Conservation (phyloP, 1,284 basidiomycete genomes). For the Apiotrichum domesticum region DNA sequence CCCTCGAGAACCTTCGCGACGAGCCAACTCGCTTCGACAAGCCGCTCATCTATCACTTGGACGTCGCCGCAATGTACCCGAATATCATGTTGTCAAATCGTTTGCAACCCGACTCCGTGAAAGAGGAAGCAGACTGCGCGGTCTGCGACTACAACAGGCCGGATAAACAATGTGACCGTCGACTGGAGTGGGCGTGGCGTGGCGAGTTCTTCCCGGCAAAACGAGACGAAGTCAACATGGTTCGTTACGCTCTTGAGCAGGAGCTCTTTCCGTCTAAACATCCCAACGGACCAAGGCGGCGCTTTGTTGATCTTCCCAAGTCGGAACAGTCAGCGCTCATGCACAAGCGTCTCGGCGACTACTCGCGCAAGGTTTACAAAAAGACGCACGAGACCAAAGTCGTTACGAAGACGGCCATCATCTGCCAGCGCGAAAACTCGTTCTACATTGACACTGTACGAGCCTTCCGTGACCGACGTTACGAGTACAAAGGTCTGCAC, state of each 20-base stretch:
- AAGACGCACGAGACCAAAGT: constrained; percentile 99
- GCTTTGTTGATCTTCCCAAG: constrained; percentile 77
- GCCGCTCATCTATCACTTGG: constrained; percentile 96
- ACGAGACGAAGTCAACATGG: constrained; percentile 98
- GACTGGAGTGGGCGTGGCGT: constrained; percentile 97
- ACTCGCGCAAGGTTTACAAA: constrained; percentile 97
- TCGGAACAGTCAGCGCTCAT: constrained; percentile 85
- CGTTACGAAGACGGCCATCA: constrained; percentile 88
- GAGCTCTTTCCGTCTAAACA: constrained; percentile 83
- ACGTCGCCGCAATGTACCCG: constrained; percentile 99
- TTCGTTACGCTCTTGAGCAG: constrained; percentile 91
- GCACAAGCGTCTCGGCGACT: constrained; percentile 96
- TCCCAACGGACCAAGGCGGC: constrained; percentile 65
- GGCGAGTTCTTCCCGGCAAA: constrained; percentile 98
- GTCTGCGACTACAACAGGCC: constrained; percentile 98
- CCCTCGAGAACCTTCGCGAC: constrained; percentile 86
- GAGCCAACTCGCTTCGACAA: constrained; percentile 80
- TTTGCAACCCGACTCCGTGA: constrained; percentile 95
- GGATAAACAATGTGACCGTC: constrained; percentile 88
- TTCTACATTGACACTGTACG: constrained; percentile 99
- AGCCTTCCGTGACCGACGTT: constrained; percentile 93
- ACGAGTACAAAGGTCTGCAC: constrained; percentile 97
- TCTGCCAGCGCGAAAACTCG: constrained; percentile 97
- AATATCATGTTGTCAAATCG: constrained; percentile 99
- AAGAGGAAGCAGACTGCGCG: constrained; percentile 93